Base-by-base conservation (phyloP, 345 rosid genomes). In the Syzygium grande region DNA sequence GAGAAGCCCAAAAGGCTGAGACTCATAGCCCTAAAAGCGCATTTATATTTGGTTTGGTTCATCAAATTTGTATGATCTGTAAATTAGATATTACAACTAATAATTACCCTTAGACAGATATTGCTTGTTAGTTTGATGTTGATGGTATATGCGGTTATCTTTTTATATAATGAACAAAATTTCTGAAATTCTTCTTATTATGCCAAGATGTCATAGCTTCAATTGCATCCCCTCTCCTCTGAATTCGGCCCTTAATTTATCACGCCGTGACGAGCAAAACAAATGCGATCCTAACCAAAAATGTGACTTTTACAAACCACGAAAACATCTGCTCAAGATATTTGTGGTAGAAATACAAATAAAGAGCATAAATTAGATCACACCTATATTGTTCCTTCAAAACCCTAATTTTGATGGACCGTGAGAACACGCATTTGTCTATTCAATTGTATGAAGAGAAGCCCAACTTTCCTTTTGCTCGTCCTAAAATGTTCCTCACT, bases 141-240 rank as follows among this genome's bases (percentile, higher is more conserved):
- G 79, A 68, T 68, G 12, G 12, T 0, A 68, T 68, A 0, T 68
- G 22, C 23, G 2, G 4, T 17, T 0, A 8, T 68, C 3, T 16
- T 30, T 65, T 30, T 2, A 16, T 68, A 16, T 16, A 43, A 16
- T 8, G 43, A 38, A 65, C 6, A 16, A 30, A 68, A 16, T 68
- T 30, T 68, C 43, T 30, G 43, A 30, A 0, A 0, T 30, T 3
- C 34, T 65, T 34, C 23, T 30, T 30, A 30, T 16, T 7, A 65
- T 65, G 78, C 78, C 78, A 16, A 65, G 38, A 65, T 65, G 78
- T 65, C 22, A 19, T 14, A 30, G 78, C 12, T 65, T 65, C 23
- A 16, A 65, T 30, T 30, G 16, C 43, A 8, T 65, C 43, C 17
- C 78, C 43, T 30, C 43, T 65, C 78, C 43, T 65, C 43, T 10